Base-by-base conservation (phyloP, 805 yeast species). In the Scheffersomyces ergatensis region DNA sequence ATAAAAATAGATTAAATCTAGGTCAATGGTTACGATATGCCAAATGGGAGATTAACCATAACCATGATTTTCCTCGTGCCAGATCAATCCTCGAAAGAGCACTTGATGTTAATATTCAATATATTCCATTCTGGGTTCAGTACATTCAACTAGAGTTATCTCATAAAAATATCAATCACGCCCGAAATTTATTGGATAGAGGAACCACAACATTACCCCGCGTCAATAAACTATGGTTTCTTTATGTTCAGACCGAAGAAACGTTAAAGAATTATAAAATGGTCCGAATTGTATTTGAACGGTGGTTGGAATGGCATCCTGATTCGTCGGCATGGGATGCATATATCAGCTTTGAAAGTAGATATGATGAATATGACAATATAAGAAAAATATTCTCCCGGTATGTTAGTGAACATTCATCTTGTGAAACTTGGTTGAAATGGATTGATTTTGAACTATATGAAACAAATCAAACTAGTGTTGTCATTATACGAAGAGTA, bases 1-100 rank as follows among this genome's bases (percentile, higher is more conserved):
- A 93, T 50, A 76, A 93, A 49, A 92, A 92, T 57, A 67, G 96
- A 44, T 76, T 84, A 26, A 89, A 89, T 54, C 72, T 77, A 53
- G 84, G 88, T 2, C 96, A 89, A 57, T 93, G 98, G 97, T 73
- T 88, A 57, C 70, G 97, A 41, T 93, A 92, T 60, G 98, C 97
- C 0, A 77, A 76, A 43, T 88, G 89, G 78, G 99, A 92, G 61
- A 59, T 82, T 3, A 85, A 84, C 4, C 62, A 65, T 44, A 92
- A 87, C 50, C 83, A 80, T 44, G 96, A 92, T 54, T 72, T 77
- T 45, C 71, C 77, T 15, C 70, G 97, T 17, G 96, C 95, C 0
- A 69, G 98, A 40, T 86, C 97, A 0, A 72, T 93, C 5, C 85
- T 85, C 63, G 99, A 92, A 59, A 71, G 98, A 38, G 95, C 96